Evolutionary conservation across 1,284 basidiomycete genomes (phyloP).

Genomic region (Boletus semigastroideus): DNA sequence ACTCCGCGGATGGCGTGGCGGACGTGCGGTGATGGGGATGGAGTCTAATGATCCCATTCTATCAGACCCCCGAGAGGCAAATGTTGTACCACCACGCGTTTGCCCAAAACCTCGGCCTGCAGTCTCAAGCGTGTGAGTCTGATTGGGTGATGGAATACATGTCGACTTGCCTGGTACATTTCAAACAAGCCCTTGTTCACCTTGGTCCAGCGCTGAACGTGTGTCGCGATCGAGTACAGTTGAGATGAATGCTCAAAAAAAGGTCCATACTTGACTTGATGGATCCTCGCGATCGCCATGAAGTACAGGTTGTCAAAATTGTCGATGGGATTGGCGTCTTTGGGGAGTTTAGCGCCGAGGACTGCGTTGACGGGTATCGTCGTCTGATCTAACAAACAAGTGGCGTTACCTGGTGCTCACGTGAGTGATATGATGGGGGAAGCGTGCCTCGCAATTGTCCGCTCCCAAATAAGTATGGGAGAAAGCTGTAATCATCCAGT

Average conservation of each 20-base stretch:
- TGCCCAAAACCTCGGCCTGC: slow-evolving; percentile 89
- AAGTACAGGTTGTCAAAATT: slow-evolving; percentile 69
- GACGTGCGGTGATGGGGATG: background rate
- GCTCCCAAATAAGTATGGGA: slow-evolving; percentile 92
- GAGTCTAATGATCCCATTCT: slow-evolving; percentile 52
- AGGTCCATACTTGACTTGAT: slow-evolving; percentile 79
- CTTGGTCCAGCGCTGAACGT: slow-evolving; percentile 87
- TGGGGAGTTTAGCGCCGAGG: slow-evolving; percentile 52
- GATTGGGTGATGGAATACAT: background rate
- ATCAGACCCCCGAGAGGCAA: slow-evolving; percentile 83
- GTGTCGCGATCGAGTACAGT: slow-evolving; percentile 80
- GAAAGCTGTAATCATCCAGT: slow-evolving; percentile 90
- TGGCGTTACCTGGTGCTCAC: slow-evolving; percentile 12
- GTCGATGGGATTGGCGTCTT: slow-evolving; percentile 31
- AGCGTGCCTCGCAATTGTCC: slow-evolving; percentile 77
- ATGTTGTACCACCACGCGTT: slow-evolving; percentile 97
- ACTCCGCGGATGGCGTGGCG: slow-evolving; percentile 20
- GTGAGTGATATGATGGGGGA: slow-evolving; percentile 1
- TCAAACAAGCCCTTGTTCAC: slow-evolving; percentile 89
- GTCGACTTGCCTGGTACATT: slow-evolving; percentile 79
- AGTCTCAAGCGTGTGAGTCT: background rate
- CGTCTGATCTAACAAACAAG: slow-evolving; percentile 46
- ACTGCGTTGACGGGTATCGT: slow-evolving; percentile 59
- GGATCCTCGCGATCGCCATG: slow-evolving; percentile 77
- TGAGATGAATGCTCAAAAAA: slow-evolving; percentile 95